phyloP scores from a whole-genome alignment of 2,329 filamentous ascomycete species.

The Didymella arachidicola region DNA sequence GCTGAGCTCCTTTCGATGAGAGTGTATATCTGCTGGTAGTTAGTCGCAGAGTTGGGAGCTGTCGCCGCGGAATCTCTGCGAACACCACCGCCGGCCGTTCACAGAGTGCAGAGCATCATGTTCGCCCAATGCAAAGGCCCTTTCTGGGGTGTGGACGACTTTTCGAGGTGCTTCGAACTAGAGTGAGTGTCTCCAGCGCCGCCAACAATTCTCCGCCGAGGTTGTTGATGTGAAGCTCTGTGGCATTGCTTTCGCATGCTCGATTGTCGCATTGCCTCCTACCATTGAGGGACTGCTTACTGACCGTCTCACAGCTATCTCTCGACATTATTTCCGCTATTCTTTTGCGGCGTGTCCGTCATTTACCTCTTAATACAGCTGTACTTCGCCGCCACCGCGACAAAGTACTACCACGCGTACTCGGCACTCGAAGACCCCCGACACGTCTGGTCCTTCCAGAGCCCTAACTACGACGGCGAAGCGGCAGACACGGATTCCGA shows the following conservation, averaged over 20 bases:
- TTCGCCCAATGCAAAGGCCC: slow-evolving; percentile 65
- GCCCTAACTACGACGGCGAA: slow-evolving; percentile 46
- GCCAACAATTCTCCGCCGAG: not conserved
- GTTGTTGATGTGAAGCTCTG: not conserved
- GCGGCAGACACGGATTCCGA: slow-evolving; percentile 57
- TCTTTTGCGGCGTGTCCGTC: slow-evolving; percentile 74
- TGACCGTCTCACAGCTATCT: slow-evolving; percentile 68
- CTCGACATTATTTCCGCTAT: slow-evolving; percentile 78
- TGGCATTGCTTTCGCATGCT: not conserved
- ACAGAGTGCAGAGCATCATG: slow-evolving; percentile 51
- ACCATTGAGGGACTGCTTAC: not conserved
- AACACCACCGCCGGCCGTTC: slow-evolving; percentile 23
- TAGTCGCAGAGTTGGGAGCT: slow-evolving; percentile 29
- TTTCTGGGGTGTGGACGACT: slow-evolving; percentile 68
- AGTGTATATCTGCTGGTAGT: slow-evolving; percentile 26
- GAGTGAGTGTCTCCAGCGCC: slow-evolving; percentile 64
- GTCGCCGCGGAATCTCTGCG: slow-evolving; percentile 21
- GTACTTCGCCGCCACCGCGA: slow-evolving; percentile 61
- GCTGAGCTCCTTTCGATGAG: slow-evolving; percentile 24
- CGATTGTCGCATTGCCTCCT: slow-evolving; percentile 6
- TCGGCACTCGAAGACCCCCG: slow-evolving; percentile 59
- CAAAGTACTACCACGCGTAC: slow-evolving; percentile 66
- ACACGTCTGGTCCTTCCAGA: slow-evolving; percentile 49
- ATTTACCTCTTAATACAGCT: slow-evolving; percentile 69
- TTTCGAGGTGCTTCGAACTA: slow-evolving; percentile 68